Percentiles rank a stretch among this genome's conserved stretches.
Evolutionary conservation across 371 early-diverging fungal genomes (phyloP).

Genomic region (Basidiobolus meristosporus): DNA sequence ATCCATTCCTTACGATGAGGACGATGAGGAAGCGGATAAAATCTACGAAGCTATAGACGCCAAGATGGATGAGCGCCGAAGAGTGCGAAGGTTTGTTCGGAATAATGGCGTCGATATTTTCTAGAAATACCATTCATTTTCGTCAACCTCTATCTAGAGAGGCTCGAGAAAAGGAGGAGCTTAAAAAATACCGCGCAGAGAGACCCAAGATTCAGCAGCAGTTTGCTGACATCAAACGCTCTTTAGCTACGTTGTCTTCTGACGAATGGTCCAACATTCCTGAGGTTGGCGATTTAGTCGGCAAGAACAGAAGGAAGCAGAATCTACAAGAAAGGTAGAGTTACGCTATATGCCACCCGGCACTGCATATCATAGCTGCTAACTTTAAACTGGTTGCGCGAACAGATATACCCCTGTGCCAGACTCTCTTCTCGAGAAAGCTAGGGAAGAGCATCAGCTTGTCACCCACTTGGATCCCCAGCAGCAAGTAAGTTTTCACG

Average conservation of each 20-base stretch:
- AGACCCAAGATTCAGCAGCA: constrained; percentile 66
- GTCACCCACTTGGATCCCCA: constrained; percentile 31
- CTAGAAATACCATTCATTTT: too few species aligned
- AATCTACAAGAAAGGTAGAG: constrained; percentile 17
- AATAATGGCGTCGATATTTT: background rate
- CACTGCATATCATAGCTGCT: background rate
- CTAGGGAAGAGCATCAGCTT: constrained; percentile 26
- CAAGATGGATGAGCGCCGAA: constrained; percentile 77
- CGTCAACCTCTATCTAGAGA: too few species aligned
- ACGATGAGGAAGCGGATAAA: constrained; percentile 92
- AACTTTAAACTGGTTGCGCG: constrained; percentile 8
- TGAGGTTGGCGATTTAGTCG: constrained; percentile 79
- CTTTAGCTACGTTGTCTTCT: constrained; percentile 45
- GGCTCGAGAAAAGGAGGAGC: constrained; percentile 32
- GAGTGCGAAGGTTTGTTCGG: constrained; percentile 28
- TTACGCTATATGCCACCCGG: background rate
- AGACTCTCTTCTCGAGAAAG: constrained; percentile 59
- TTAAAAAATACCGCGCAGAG: constrained; percentile 29
- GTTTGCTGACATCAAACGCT: constrained; percentile 79
- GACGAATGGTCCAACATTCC: constrained; percentile 88
- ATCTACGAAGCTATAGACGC: constrained; percentile 82
- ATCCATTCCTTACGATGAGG: constrained; percentile 74
- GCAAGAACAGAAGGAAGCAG: constrained; percentile 51
- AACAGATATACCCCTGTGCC: constrained; percentile 69
- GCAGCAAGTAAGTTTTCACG: constrained; percentile 12